Conservation (phyloP, 192 early-diverging fungal genomes). For the Fimicolochytrium jonesii region DNA sequence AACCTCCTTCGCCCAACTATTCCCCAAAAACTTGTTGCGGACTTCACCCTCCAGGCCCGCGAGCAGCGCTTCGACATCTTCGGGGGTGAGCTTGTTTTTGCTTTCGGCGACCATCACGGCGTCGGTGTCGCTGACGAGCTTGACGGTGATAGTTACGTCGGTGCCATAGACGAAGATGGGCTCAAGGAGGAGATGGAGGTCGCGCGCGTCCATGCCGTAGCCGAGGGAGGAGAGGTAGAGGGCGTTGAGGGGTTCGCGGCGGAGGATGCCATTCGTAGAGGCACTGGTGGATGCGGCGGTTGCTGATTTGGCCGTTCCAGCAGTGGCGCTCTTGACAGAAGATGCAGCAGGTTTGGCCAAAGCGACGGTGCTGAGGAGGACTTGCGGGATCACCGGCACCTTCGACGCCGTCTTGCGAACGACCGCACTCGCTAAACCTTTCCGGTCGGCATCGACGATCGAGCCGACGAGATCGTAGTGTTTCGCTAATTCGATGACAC, state of each 20-base stretch:
- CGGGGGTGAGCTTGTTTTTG: background rate
- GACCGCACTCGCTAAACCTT: conserved; percentile 55
- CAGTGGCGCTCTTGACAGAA: background rate
- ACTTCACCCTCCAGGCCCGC: conserved; percentile 5
- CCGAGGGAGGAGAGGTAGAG: conserved; percentile 7
- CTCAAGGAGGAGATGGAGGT: conserved; percentile 28
- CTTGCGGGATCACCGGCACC: conserved; percentile 18
- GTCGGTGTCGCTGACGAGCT: conserved; percentile 12
- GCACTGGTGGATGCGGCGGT: background rate
- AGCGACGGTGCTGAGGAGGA: conserved; percentile 17
- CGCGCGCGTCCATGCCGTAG: conserved; percentile 25
- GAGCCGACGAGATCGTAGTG: conserved; percentile 69
- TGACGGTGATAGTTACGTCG: background rate
- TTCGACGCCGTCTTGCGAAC: conserved; percentile 41
- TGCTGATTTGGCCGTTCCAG: background rate
- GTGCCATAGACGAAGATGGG: conserved; percentile 16
- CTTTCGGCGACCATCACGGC: conserved; percentile 1
- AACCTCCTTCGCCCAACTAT: conserved; percentile 26
- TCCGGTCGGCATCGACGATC: conserved; percentile 73
- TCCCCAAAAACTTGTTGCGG: conserved; percentile 18
- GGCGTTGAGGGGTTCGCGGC: conserved; percentile 14
- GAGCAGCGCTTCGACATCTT: conserved; percentile 10
- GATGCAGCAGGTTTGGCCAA: too few relatives aligned
- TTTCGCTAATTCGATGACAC: conserved; percentile 69
- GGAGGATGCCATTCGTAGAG: background rate